Percentiles rank a stretch among this genome's conserved stretches.
phyloP scores from a whole-genome alignment of 257 asterid genomes.

The Nyctanthes arbortristis region DNA sequence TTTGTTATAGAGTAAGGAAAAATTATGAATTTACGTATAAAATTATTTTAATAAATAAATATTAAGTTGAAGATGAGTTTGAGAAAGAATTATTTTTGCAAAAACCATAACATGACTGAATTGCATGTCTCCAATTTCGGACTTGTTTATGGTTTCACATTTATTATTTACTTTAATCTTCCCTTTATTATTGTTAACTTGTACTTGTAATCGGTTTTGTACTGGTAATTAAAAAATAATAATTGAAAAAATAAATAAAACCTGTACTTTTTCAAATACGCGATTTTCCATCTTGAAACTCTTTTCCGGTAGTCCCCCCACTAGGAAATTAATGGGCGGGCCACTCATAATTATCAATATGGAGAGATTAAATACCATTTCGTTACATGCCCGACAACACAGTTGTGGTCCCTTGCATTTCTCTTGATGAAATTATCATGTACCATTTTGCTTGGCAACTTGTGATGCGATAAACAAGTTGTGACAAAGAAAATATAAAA shows the following conservation, averaged over 20 bases:
- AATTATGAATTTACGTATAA: too few relatives aligned
- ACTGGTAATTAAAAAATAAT: slow-evolving; percentile 37
- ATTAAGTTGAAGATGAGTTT: too few relatives aligned
- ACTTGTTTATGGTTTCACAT: background rate
- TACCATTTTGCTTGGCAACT: background rate
- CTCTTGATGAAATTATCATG: slow-evolving; percentile 18
- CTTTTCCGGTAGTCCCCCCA: slow-evolving; percentile 60
- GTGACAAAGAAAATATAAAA: too few relatives aligned
- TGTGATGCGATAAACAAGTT: background rate
- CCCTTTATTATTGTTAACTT: background rate
- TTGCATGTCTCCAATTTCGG: too few relatives aligned
- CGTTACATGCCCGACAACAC: slow-evolving; percentile 39
- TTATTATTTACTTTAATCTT: background rate
- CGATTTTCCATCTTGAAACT: slow-evolving; percentile 55
- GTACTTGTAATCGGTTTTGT: background rate
- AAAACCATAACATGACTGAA: too few relatives aligned
- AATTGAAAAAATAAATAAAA: too few relatives aligned
- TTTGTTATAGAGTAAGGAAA: too few relatives aligned
- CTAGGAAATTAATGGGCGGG: slow-evolving; percentile 20
- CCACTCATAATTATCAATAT: slow-evolving; percentile 35
- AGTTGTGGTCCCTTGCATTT: slow-evolving; percentile 67
- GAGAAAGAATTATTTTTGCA: too few relatives aligned
- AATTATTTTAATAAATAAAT: too few relatives aligned
- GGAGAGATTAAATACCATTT: slow-evolving; percentile 26
- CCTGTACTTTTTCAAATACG: too few relatives aligned